Evolutionary conservation across 106 monocot genomes (phyloP).

Genomic region (Allium fistulosum): DNA sequence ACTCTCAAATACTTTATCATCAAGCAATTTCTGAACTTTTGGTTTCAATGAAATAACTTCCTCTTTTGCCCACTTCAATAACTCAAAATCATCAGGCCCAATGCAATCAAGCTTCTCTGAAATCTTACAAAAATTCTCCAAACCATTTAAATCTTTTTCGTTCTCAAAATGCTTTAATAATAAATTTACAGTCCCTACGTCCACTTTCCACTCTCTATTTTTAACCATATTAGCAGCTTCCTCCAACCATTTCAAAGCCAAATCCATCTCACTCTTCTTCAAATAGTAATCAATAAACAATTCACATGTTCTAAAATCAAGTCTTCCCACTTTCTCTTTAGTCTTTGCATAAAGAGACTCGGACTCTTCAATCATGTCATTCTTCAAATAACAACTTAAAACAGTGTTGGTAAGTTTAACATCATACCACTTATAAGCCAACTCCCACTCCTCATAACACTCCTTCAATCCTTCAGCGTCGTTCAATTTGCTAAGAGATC

Average conservation of each 20-base stretch:
- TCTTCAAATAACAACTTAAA: slow-evolving; percentile 26
- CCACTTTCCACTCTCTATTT: slow-evolving; percentile 9
- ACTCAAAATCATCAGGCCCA: slow-evolving; percentile 8
- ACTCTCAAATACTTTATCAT: neutral
- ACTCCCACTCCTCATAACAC: slow-evolving; percentile 38
- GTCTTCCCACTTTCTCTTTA: neutral
- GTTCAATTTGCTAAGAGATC: slow-evolving; percentile 26
- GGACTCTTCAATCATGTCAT: slow-evolving; percentile 27
- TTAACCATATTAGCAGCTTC: slow-evolving; percentile 7
- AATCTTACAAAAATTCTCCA: slow-evolving; percentile 11
- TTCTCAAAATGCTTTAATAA: slow-evolving; percentile 16
- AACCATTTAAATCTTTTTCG: slow-evolving; percentile 11
- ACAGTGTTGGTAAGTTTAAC: slow-evolving; percentile 21
- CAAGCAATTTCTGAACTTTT: slow-evolving; percentile 11
- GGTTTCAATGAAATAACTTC: slow-evolving; percentile 10
- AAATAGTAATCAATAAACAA: slow-evolving; percentile 21
- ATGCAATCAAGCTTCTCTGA: slow-evolving; percentile 11
- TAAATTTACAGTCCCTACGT: slow-evolving; percentile 1
- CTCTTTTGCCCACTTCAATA: slow-evolving; percentile 10
- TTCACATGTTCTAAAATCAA: slow-evolving; percentile 15
- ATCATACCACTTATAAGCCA: slow-evolving; percentile 17
- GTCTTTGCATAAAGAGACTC: slow-evolving; percentile 8
- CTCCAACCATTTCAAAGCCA: slow-evolving; percentile 16
- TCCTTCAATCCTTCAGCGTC: slow-evolving; percentile 21
- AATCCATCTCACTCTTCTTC: slow-evolving; percentile 7